Evolutionary conservation across 371 early-diverging fungal genomes (phyloP), one percentile per base, ranked within the genome.

Genomic region (Rozella allomycis): DNA sequence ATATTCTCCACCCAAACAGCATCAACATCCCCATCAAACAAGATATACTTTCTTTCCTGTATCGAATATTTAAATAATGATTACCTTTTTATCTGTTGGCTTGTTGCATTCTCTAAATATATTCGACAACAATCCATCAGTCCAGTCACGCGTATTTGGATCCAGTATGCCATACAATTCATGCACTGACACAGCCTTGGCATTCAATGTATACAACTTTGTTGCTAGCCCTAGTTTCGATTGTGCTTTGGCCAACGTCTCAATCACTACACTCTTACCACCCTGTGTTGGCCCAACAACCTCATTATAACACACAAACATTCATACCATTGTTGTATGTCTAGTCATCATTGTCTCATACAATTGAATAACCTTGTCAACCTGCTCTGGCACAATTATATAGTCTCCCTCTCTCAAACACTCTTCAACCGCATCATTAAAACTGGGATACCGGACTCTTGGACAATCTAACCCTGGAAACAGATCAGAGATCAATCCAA

Each of bases 381-480:
- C 60, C 30, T 66, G 67, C 23, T 58, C 61, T 0, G 60, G 52
- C 2, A 66, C 52, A 18, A 46, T 20, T 17, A 66, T 45, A 38
- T 50, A 57, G 7, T 54, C 28, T 17, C 46, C 47, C 18, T 63
- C 67, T 10, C 42, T 38, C 2, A 62, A 41, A 4, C 50, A 49
- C 9, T 62, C 56, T 34, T 63, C 61, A 6, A 66, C 63, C 9
- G 63, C 63, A 41, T 60, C 61, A 38, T 63, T 60, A 32, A 66
- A 63, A 32, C 49, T 55, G 8, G 60, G 57, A 33, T 66, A 63
- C 3, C 58, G 43, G 5, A 66, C 67, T 18, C 63, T 49, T 1
- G 67, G 67, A 37, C 67, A 63, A 30, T 66, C 67, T 9, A 66
- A 43, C 0, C 67, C 63, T 3, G 67, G 67, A 40, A 63, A 66